Conservation (phyloP, 2,329 filamentous ascomycete species). For the Coniochaeta hoffmannii region DNA sequence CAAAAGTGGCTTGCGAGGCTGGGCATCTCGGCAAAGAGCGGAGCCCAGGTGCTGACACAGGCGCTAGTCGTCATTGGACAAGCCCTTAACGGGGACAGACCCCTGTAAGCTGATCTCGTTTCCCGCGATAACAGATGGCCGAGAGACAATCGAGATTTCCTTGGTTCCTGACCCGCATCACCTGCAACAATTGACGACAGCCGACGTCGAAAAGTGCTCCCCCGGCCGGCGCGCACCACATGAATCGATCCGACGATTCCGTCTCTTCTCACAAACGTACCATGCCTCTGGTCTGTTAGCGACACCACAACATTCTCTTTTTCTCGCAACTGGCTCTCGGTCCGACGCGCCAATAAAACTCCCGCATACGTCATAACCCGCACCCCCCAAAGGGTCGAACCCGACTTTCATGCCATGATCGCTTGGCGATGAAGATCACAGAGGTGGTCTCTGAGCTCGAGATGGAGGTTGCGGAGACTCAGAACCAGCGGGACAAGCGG, state of each 20-base stretch:
- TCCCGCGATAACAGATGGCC: neutral
- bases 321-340: neutral
- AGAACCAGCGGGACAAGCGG: conserved; percentile 71
- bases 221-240: neutral
- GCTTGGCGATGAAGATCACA: conserved; percentile 34
- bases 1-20: neutral
- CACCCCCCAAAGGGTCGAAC: no score
- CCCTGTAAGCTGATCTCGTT: neutral
- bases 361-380: conserved; percentile 4
- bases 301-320: neutral
- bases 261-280: neutral
- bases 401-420: conserved; percentile 28
- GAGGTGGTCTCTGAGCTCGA: conserved; percentile 43
- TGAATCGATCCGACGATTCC: neutral
- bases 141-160: conserved; percentile 1
- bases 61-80: neutral
- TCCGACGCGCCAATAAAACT: neutral
- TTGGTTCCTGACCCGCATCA: neutral
- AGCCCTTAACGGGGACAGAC: neutral
- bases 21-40: neutral
- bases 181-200: neutral
- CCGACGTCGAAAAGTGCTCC: neutral
- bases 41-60: neutral
- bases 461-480: conserved; percentile 67
- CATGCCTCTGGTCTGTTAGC: neutral